These are phyloP conservation scores for Candida rishiriensis DNA, from an alignment of 805 yeast species.

Conservation along the genomic window DNA sequence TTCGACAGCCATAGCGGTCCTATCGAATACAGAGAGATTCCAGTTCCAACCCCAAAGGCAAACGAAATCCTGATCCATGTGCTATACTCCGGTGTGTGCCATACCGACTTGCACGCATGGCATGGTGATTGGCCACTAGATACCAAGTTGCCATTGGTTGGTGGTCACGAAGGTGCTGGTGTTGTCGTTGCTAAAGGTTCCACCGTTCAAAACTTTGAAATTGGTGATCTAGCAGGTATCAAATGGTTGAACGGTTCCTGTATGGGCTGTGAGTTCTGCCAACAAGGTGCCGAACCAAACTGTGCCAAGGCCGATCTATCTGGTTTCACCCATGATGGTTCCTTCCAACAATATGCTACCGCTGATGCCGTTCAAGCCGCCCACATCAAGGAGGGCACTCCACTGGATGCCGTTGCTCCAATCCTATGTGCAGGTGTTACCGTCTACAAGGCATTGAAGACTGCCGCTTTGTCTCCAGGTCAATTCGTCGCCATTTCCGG, in stretches of 20 bases:
- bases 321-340: conserved; percentile 86
- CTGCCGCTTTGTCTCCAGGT: conserved; percentile 67
- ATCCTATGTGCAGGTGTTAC: conserved; percentile 89
- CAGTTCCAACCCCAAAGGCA: conserved; percentile 69
- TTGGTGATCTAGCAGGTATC: conserved; percentile 74
- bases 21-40: conserved; percentile 58
- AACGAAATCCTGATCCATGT: conserved; percentile 72
- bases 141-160: conserved; percentile 65
- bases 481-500: conserved; percentile 75
- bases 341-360: conserved; percentile 86
- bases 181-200: conserved; percentile 68
- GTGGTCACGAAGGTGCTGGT: conserved; percentile 86
- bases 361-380: conserved; percentile 89
- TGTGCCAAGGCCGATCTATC: conserved; percentile 69
- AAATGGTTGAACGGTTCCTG: conserved; percentile 77
- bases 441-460: conserved; percentile 84
- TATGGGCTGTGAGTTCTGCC: conserved; percentile 61
- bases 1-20: conserved; percentile 60
- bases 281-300: conserved; percentile 59
- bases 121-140: conserved; percentile 83
- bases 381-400: conserved; percentile 63
- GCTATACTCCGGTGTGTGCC: conserved; percentile 84
- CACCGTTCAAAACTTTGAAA: conserved; percentile 57
- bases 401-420: conserved; percentile 74
- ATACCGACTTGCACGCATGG: conserved; percentile 87